Conservation (phyloP, 495 filamentous ascomycete species). For the Tirmania nivea region DNA sequence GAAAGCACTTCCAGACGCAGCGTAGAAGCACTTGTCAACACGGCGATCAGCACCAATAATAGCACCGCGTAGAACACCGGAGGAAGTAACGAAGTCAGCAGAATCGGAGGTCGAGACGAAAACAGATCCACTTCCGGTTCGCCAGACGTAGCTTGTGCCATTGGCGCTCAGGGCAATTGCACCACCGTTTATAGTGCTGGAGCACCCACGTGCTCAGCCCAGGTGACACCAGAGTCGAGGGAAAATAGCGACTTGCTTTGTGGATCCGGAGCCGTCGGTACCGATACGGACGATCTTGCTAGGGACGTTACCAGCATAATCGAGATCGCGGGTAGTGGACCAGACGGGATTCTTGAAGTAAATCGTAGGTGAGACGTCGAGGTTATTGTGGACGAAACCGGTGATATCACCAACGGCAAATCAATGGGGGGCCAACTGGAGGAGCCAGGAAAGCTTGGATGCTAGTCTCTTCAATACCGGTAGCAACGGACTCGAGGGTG, state of each 20-base stretch:
- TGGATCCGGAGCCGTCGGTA: constrained; percentile 20
- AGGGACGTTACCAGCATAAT: constrained; percentile 35
- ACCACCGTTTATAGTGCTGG: constrained; percentile 24
- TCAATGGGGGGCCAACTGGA: constrained; percentile 31
- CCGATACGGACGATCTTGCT: constrained; percentile 34
- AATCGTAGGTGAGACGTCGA: constrained; percentile 27
- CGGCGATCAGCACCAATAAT: constrained; percentile 32
- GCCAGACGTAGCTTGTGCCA: constrained; percentile 31
- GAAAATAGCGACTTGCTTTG: constrained; percentile 19
- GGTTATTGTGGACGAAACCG: constrained; percentile 29
- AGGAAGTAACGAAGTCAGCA: constrained; percentile 25
- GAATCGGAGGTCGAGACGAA: constrained; percentile 10
- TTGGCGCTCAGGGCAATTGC: constrained; percentile 31
- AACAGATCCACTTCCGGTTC: constrained; percentile 12
- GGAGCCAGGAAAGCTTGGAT: constrained; percentile 31
- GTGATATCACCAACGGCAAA: constrained; percentile 37
- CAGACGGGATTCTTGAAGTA: constrained; percentile 31
- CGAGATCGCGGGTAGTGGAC: constrained; percentile 29
- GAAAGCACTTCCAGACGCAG: constrained; percentile 24
- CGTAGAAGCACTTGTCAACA: constrained; percentile 32
- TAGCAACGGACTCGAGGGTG: constrained; percentile 30
- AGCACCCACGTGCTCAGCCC: constrained; percentile 28
- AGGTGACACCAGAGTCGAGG: constrained; percentile 20
- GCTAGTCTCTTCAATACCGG: constrained; percentile 38
- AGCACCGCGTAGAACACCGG: constrained; percentile 23